These are phyloP conservation scores for Ziziphus jujuba DNA, from an alignment of 306 rosid species.

Conservation along the genomic window DNA sequence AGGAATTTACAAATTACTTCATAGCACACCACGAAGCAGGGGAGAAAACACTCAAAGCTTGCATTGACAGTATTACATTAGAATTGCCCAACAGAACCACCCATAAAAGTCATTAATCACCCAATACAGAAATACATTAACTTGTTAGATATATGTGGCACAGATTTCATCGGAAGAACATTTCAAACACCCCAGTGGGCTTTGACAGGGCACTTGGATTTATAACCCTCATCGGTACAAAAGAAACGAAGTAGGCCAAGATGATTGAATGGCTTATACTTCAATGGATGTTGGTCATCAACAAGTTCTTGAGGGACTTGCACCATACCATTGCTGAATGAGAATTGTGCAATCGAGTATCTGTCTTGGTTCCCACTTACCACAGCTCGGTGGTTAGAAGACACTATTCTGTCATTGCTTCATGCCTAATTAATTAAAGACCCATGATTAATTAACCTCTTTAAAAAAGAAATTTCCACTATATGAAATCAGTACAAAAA, in stretches of 20 bases:
- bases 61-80: no score
- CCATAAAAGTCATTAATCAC: no score
- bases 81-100: no score
- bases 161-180: no score
- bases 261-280: slow-evolving; percentile 69
- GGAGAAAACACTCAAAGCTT: no score
- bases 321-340: slow-evolving; percentile 54
- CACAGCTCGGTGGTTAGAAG: slow-evolving; percentile 63
- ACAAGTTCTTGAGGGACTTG: slow-evolving; percentile 58
- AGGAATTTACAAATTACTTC: no score
- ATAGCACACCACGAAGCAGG: no score
- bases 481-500: background rate
- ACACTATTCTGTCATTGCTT: slow-evolving; percentile 73
- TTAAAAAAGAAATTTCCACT: background rate
- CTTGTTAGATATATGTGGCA: no score
- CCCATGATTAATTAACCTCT: no score
- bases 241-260: slow-evolving; percentile 48
- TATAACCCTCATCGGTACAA: slow-evolving; percentile 17
- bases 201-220: slow-evolving; percentile 30
- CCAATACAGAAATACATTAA: no score
- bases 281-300: slow-evolving; percentile 56
- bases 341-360: slow-evolving; percentile 63
- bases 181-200: background rate
- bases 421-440: slow-evolving; percentile 70
- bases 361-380: slow-evolving; percentile 59